A percentile compares a stretch with the other conserved stretches of the same genome.
Evolutionary conservation across 1,284 basidiomycete genomes (phyloP).

Genomic region (Malassezia nana): DNA sequence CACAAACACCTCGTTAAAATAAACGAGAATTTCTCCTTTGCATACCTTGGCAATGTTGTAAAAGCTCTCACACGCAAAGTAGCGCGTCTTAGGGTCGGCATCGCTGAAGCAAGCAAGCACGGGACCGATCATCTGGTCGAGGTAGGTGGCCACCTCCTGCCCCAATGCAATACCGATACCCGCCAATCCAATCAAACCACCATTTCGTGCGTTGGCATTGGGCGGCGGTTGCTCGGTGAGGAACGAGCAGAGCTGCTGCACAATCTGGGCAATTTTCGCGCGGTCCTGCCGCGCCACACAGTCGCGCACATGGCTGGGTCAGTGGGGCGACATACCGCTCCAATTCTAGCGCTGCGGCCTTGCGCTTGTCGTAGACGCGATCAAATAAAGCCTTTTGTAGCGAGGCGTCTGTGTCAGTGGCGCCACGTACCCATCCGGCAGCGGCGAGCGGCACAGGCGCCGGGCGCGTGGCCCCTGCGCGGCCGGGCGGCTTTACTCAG

Average conservation of each 20-base stretch:
- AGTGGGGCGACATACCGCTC: constrained; percentile 61
- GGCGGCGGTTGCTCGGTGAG: constrained; percentile 28
- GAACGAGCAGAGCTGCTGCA: constrained; percentile 78
- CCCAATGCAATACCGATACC: constrained; percentile 91
- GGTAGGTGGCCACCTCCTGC: constrained; percentile 81
- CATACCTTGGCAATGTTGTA: constrained; percentile 96
- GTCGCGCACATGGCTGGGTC: constrained; percentile 68
- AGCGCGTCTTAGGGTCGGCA: constrained; percentile 84
- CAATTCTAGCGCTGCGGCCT: constrained; percentile 84
- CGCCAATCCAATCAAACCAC: constrained; percentile 89
- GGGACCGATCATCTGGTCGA: constrained; percentile 81
- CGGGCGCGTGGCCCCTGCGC: constrained; percentile 2
- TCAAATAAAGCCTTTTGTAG: constrained; percentile 46
- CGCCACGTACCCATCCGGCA: constrained; percentile 9
- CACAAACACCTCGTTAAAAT: constrained; percentile 98
- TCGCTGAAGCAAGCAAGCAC: constrained; percentile 90
- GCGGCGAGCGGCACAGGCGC: background rate
- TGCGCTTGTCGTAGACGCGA: constrained; percentile 73
- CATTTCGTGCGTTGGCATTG: constrained; percentile 68
- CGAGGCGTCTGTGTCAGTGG: constrained; percentile 19
- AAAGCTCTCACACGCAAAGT: constrained; percentile 92
- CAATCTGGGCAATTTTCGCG: constrained; percentile 70
- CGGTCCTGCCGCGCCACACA: constrained; percentile 70
- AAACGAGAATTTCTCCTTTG: constrained; percentile 89
- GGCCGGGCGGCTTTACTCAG: background rate